Evolutionary conservation across 345 rosid genomes (phyloP).

Genomic region (Erysimum cheiranthoides): DNA sequence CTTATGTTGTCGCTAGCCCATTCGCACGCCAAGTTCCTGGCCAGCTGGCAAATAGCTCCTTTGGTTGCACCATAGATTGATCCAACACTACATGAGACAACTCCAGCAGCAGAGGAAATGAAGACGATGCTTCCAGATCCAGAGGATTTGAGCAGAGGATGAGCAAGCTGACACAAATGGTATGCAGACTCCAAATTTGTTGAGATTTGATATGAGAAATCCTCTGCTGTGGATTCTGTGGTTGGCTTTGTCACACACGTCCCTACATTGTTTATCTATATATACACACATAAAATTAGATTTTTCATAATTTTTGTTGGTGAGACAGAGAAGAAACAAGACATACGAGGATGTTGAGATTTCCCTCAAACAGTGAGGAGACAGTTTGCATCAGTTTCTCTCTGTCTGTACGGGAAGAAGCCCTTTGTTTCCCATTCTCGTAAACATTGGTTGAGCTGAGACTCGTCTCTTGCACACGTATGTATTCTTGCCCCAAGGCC

Average conservation of each 20-base stretch:
- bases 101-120: slow-evolving; percentile 68
- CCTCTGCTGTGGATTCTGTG: slow-evolving; percentile 58
- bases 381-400: slow-evolving; percentile 26
- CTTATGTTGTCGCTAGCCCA: slow-evolving; percentile 32
- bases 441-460: slow-evolving; percentile 21
- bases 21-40: slow-evolving; percentile 34
- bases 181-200: slow-evolving; percentile 77
- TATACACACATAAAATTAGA: background rate
- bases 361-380: slow-evolving; percentile 7
- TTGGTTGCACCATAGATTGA: slow-evolving; percentile 49
- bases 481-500: slow-evolving; percentile 27
- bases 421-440: slow-evolving; percentile 28
- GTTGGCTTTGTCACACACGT: slow-evolving; percentile 65
- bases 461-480: slow-evolving; percentile 25
- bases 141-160: slow-evolving; percentile 68
- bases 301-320: background rate
- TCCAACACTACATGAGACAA: slow-evolving; percentile 34
- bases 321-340: background rate
- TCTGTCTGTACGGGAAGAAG: slow-evolving; percentile 7
- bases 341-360: slow-evolving; percentile 29
- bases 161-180: slow-evolving; percentile 70
- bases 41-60: slow-evolving; percentile 30
- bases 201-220: slow-evolving; percentile 58
- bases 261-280: slow-evolving; percentile 74
- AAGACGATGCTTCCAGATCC: slow-evolving; percentile 68